Conservation (phyloP, 441 rosid genomes). For the Breynia disticha region DNA sequence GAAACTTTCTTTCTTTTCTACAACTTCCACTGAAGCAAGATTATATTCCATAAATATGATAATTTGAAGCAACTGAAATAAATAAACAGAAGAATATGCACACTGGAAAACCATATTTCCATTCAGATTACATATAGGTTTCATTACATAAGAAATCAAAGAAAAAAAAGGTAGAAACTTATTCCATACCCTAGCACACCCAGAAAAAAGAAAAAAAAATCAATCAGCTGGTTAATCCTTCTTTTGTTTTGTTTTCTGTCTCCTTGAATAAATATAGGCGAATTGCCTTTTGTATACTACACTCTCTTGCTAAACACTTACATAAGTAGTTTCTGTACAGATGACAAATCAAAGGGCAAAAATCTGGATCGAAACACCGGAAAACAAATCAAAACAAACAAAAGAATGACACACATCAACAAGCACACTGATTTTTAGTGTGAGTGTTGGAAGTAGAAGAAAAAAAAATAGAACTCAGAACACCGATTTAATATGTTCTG, state of each 20-base stretch:
- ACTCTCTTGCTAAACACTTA: constrained; percentile 53
- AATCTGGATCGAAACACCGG: constrained; percentile 38
- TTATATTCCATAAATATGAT: constrained; percentile 5
- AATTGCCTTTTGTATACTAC: constrained; percentile 58
- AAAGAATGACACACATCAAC: constrained; percentile 42
- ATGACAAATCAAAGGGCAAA: constrained; percentile 38
- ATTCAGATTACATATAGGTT: constrained; percentile 36
- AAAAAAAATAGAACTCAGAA: constrained; percentile 37
- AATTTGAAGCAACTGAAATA: constrained; percentile 5
- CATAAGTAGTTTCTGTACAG: constrained; percentile 69
- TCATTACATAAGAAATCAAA: constrained; percentile 45
- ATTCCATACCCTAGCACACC: constrained; percentile 63
- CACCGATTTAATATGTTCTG: constrained; percentile 39
- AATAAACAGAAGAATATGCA: constrained; percentile 22
- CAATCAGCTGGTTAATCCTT: constrained; percentile 48
- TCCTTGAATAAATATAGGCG: constrained; percentile 50
- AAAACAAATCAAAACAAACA: constrained; percentile 34
- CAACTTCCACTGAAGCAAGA: too few species aligned
- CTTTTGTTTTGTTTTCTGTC: constrained; percentile 20
- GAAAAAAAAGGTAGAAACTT: constrained; percentile 21
- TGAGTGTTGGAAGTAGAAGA: constrained; percentile 23
- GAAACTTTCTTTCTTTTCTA: constrained; percentile 3
- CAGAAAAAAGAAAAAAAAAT: constrained; percentile 27
- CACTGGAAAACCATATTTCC: constrained; percentile 65
- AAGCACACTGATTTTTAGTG: constrained; percentile 30